Percentiles rank a stretch among this genome's conserved stretches.
Evolutionary conservation across 805 yeast genomes (phyloP).

Genomic region (Pichia nakasei): DNA sequence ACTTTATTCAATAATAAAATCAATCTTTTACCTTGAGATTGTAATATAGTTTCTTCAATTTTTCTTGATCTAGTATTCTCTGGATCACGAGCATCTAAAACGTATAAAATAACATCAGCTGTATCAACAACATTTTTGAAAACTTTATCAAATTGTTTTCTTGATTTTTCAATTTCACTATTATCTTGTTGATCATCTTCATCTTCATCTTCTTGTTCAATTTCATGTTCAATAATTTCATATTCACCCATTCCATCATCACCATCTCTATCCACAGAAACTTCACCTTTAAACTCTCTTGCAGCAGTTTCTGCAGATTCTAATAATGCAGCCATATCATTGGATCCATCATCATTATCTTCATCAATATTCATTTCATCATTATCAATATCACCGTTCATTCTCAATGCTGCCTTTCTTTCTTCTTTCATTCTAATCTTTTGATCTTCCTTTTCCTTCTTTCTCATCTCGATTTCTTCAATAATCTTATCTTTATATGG

Average conservation of each 20-base stretch:
- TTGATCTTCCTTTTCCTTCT: conserved; percentile 47
- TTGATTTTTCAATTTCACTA: conserved; percentile 57
- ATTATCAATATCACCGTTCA: conserved; percentile 17
- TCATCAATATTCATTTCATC: conserved; percentile 27
- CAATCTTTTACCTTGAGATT: conserved; percentile 72
- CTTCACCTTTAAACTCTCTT: conserved; percentile 55
- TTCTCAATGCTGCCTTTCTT: conserved; percentile 29
- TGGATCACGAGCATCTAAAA: conserved; percentile 97
- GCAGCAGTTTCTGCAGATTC: conserved; percentile 91
- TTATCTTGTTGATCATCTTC: conserved; percentile 22
- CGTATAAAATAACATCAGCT: conserved; percentile 84
- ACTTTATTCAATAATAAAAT: conserved; percentile 84
- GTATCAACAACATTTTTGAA: conserved; percentile 90
- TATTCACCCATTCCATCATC: conserved; percentile 36
- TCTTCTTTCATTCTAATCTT: conserved; percentile 40
- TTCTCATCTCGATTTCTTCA: conserved; percentile 56
- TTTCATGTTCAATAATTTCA: conserved; percentile 44
- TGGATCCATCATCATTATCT: conserved; percentile 30
- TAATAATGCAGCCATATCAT: conserved; percentile 67
- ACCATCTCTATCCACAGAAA: conserved; percentile 27
- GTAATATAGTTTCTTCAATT: conserved; percentile 83
- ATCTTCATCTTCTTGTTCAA: conserved; percentile 30
- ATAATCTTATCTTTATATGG: conserved; percentile 87
- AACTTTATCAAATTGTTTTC: conserved; percentile 89
- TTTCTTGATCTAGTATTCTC: conserved; percentile 87